Evolutionary conservation across 1,139 yeast genomes (phyloP), one percentile per base, ranked within the genome.

Genomic region (Kluyveromyces sp.): DNA sequence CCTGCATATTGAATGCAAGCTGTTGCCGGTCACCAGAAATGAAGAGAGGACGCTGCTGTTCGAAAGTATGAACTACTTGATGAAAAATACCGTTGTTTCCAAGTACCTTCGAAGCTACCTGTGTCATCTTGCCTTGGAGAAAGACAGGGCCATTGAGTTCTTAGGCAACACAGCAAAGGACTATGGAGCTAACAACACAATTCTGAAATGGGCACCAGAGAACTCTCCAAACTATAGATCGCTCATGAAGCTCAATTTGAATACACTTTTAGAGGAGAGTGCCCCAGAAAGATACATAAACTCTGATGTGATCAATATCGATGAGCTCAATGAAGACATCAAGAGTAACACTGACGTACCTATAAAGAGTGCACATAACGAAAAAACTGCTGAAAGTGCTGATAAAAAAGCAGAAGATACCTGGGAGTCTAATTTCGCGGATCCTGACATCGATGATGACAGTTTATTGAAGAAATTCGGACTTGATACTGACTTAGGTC

Each of bases 161-260:
- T 40, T 62, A 1, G 46, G 43, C 28, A 61, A 59, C 26, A 51
- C 53, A 3, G 39, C 59, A 4, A 49, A 49, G 2, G 57, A 56
- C 12, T 34, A 59, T 25, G 60, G 60, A 25, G 61, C 55, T 1
- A 41, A 40, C 2, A 48, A 47, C 15, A 37, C 57, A 1, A 45
- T 61, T 4, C 41, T 50, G 1, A 55, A 51, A 46, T 59, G 63
- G 63, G 63, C 60, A 3, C 64, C 65, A 2, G 43, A 41, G 4
- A 53, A 55, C 12, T 61, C 65, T 1, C 28, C 47, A 4, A 58
- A 60, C 43, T 40, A 50, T 4, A 37, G 46, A 16, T 32, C 38
- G 1, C 30, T 58, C 11, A 41, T 45, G 30, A 41, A 42, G 30
- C 51, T 37, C 31, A 37, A 43, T n/a, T 33, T 40, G 6, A 40